Conservation (phyloP, 2,329 filamentous ascomycete species). For the Diaporthe nobilis region DNA sequence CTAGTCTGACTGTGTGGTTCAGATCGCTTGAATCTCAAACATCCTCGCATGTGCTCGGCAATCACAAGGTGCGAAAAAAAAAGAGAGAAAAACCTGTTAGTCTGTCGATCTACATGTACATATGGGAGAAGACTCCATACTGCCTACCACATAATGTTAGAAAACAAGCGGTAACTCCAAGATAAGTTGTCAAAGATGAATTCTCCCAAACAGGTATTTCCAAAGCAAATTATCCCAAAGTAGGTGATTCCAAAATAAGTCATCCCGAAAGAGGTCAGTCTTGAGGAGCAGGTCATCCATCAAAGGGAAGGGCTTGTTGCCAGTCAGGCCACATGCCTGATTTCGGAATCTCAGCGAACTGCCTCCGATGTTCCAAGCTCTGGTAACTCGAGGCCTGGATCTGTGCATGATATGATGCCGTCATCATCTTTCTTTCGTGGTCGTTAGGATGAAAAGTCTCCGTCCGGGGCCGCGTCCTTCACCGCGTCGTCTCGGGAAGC, state of each 20-base stretch:
- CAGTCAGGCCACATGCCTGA: not conserved
- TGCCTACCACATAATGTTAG: not conserved
- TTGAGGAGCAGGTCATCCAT: not conserved
- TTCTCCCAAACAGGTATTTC: not conserved
- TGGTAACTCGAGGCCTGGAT: not conserved
- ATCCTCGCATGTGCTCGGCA: not conserved
- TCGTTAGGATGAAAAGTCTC: not conserved
- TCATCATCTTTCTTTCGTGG: not conserved
- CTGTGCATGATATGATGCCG: not conserved
- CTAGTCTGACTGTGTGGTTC: constrained; percentile 7
- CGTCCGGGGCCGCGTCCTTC: not conserved
- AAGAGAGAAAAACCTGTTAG: not conserved
- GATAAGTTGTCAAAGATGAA: not conserved
- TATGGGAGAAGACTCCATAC: not conserved
- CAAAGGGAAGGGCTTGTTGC: not conserved
- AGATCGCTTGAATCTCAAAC: not conserved
- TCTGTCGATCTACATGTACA: not conserved
- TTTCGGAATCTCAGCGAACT: not conserved
- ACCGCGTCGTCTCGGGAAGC: not conserved
- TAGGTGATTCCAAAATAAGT: not conserved
- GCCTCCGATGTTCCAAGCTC: too few species aligned
- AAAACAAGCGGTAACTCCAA: not conserved
- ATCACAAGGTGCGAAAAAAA: too few species aligned
- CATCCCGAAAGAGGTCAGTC: not conserved
- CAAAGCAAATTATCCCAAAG: not conserved